Conservation (phyloP, 2,329 filamentous ascomycete species). For the Elsinoe batatas region DNA sequence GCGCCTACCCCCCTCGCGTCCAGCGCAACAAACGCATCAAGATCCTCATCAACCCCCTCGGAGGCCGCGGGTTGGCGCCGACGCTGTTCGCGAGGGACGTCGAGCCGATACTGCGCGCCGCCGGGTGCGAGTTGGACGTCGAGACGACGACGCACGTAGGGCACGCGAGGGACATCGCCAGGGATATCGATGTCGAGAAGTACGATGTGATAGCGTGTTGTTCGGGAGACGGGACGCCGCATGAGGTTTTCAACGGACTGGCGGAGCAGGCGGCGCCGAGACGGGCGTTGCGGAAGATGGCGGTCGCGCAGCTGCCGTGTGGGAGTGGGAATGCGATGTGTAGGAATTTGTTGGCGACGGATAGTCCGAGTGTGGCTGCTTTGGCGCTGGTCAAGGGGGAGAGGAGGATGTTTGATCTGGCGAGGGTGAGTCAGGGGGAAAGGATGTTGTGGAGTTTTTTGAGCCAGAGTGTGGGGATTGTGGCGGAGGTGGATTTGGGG, state of each 20-base stretch:
- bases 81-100: constrained; percentile 66
- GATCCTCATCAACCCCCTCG: constrained; percentile 82
- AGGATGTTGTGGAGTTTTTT: constrained; percentile 73
- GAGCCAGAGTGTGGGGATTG: constrained; percentile 78
- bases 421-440: constrained; percentile 76
- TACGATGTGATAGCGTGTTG: constrained; percentile 83
- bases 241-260: constrained; percentile 92
- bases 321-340: constrained; percentile 93
- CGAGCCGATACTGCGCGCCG: constrained; percentile 72
- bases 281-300: constrained; percentile 63
- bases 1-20: constrained; percentile 56
- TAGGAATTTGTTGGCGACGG: constrained; percentile 76
- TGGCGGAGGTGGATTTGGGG: constrained; percentile 80
- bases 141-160: constrained; percentile 61
- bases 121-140: constrained; percentile 65
- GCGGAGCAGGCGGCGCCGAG: constrained; percentile 65
- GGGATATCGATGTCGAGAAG: constrained; percentile 63
- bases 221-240: constrained; percentile 82
- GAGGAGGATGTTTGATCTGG: constrained; percentile 72
- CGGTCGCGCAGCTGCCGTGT: constrained; percentile 80
- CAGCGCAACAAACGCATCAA: constrained; percentile 68
- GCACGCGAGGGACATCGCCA: constrained; percentile 68
- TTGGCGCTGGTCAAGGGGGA: constrained; percentile 80
- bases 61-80: constrained; percentile 67
- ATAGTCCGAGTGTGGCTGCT: constrained; percentile 63